Evolutionary conservation across 306 rosid genomes (phyloP).

Genomic region (Rosa rugosa): DNA sequence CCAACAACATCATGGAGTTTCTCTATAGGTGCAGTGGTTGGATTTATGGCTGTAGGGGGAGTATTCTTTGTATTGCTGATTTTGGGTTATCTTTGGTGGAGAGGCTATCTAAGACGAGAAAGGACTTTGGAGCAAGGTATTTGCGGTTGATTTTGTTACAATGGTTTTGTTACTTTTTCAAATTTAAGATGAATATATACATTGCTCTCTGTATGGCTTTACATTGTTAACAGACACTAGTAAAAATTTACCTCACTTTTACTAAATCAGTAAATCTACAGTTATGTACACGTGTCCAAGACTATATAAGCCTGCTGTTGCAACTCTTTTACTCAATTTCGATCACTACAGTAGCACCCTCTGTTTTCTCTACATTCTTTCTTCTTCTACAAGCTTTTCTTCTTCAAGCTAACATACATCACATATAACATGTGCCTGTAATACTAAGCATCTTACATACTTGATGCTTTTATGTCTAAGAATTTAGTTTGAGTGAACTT

Average conservation of each 20-base stretch:
- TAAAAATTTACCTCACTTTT: too few species aligned
- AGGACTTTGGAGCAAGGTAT: slow-evolving; percentile 33
- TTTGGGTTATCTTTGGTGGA: slow-evolving; percentile 41
- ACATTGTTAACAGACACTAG: neutral
- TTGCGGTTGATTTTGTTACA: neutral
- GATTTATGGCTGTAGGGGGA: slow-evolving; percentile 36
- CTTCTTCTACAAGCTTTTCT: too few species aligned
- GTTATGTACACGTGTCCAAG: too few species aligned
- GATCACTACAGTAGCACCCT: too few species aligned
- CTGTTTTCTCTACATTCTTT: too few species aligned
- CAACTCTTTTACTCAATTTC: too few species aligned
- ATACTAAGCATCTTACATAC: neutral
- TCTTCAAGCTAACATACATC: neutral
- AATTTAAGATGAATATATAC: neutral
- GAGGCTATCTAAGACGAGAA: slow-evolving; percentile 19
- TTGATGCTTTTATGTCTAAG: neutral
- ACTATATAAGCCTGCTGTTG: too few species aligned
- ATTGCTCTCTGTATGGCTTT: neutral
- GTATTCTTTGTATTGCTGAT: slow-evolving; percentile 18
- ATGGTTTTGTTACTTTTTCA: neutral
- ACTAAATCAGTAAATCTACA: too few species aligned
- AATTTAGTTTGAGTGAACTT: neutral
- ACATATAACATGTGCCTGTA: neutral
- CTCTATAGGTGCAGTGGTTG: slow-evolving; percentile 31
- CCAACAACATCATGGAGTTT: neutral